A percentile compares a stretch with the other conserved stretches of the same genome.
Conservation (phyloP, 2,329 filamentous ascomycete species). For the Emydomyces testavorans region DNA sequence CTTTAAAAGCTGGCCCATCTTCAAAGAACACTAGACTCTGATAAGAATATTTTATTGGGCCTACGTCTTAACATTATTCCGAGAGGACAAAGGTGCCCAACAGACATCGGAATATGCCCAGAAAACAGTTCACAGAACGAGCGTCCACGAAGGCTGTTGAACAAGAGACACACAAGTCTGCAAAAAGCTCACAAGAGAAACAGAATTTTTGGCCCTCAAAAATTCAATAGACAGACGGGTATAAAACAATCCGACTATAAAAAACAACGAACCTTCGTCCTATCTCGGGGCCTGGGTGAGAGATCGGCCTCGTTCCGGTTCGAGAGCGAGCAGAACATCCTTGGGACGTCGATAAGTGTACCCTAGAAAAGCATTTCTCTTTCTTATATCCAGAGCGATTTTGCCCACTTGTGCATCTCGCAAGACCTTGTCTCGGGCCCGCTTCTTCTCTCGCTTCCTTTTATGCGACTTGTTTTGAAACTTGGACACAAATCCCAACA, state of each 20-base stretch:
- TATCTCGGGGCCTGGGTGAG: slow-evolving; percentile 11
- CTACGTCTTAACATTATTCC: not conserved
- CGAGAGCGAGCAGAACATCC: slow-evolving; percentile 26
- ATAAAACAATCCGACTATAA: not conserved
- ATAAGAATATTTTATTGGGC: slow-evolving; percentile 6
- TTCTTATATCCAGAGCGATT: slow-evolving; percentile 66
- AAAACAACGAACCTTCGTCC: not conserved
- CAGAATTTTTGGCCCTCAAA: not conserved
- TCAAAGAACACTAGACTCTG: not conserved
- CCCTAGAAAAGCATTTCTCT: slow-evolving; percentile 72
- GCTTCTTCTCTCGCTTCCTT: slow-evolving; percentile 57
- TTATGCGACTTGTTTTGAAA: slow-evolving; percentile 34
- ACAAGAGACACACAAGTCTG: not conserved
- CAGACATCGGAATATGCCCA: not conserved
- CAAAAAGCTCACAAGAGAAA: not conserved
- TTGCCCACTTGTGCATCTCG: slow-evolving; percentile 57
- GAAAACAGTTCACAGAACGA: not conserved
- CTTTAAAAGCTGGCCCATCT: not conserved
- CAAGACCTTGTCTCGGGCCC: slow-evolving; percentile 73
- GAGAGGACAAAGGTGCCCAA: not conserved
- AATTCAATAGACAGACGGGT: not conserved
- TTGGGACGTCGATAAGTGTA: slow-evolving; percentile 62
- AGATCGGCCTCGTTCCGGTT: slow-evolving; percentile 26
- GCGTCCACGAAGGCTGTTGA: not conserved
- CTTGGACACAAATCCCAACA: slow-evolving; percentile 21